Conservation (phyloP, 78 protist genomes). For the Cavenderia fasciculata region DNA sequence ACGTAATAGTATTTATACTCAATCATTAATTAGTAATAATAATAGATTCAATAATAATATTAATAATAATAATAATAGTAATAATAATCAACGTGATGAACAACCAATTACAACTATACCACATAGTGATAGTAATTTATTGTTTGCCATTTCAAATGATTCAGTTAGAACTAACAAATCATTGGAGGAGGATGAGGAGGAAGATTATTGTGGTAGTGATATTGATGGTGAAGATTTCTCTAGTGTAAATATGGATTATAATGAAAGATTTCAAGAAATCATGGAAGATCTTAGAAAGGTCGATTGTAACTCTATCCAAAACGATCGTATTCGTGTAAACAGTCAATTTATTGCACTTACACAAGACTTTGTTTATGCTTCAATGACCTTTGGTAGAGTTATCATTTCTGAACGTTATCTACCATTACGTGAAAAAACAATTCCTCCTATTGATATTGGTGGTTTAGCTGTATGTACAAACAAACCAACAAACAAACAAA, state of each 20-base stretch:
- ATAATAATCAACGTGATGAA: too few relatives aligned
- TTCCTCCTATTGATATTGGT: slow-evolving; percentile 77
- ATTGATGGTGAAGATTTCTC: slow-evolving; percentile 77
- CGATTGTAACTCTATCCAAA: slow-evolving; percentile 42
- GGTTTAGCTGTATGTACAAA: slow-evolving; percentile 51
- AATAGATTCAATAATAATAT: neutral
- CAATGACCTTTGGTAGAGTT: slow-evolving; percentile 76
- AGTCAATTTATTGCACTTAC: slow-evolving; percentile 80
- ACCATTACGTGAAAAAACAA: slow-evolving; percentile 73
- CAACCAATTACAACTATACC: too few relatives aligned
- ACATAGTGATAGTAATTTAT: too few relatives aligned
- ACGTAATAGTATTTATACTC: too few relatives aligned
- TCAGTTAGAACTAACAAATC: slow-evolving; percentile 8
- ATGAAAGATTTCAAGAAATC: slow-evolving; percentile 77
- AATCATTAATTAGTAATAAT: too few relatives aligned
- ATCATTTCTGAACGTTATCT: slow-evolving; percentile 78
- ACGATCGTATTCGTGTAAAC: slow-evolving; percentile 46
- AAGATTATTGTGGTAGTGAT: slow-evolving; percentile 73
- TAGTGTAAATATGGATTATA: slow-evolving; percentile 55
- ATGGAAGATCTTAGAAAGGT: slow-evolving; percentile 64
- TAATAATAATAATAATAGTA: neutral
- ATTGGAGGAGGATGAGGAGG: slow-evolving; percentile 63
- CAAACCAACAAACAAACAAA: neutral
- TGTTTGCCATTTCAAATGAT: slow-evolving; percentile 23
- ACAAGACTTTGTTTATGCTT: slow-evolving; percentile 79